Evolutionary conservation across 768 basidiomycete genomes (phyloP).

Genomic region (Pleurotus citrinopileatus): DNA sequence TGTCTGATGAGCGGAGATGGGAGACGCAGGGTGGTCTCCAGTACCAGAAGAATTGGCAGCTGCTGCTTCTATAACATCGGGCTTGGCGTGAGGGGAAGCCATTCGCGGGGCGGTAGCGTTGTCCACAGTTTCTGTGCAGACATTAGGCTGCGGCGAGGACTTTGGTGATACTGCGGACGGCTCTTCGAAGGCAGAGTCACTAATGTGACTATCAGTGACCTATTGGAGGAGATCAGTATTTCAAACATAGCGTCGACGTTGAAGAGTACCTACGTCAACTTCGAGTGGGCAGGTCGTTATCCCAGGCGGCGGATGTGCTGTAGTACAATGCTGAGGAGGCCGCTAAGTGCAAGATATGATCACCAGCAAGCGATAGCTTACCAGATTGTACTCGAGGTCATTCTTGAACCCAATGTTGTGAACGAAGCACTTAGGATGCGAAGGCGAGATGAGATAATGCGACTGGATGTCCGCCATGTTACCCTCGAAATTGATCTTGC

Average conservation of each 20-base stretch:
- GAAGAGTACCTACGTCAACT: background rate
- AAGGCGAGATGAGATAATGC: background rate
- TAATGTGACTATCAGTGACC: background rate
- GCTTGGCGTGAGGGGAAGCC: no score
- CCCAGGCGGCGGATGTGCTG: background rate
- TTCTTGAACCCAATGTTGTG: slow-evolving; percentile 7
- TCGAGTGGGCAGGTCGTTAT: background rate
- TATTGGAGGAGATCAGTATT: background rate
- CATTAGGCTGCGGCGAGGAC: background rate
- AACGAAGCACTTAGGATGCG: background rate
- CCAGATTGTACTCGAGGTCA: background rate
- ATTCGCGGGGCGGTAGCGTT: no score
- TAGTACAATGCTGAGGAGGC: background rate
- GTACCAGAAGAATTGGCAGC: no score
- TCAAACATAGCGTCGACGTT: no score
- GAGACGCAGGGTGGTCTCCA: no score
- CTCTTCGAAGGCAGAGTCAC: background rate
- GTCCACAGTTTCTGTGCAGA: no score
- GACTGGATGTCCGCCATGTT: background rate
- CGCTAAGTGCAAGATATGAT: background rate
- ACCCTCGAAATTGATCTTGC: background rate
- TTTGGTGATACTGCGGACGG: background rate
- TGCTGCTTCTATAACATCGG: no score
- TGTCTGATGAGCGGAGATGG: no score
- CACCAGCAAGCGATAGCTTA: background rate